Percentiles rank a stretch among this genome's conserved stretches.
Evolutionary conservation across 129 eudicot genomes (phyloP).

Genomic region (Ambrosia artemisiifolia): DNA sequence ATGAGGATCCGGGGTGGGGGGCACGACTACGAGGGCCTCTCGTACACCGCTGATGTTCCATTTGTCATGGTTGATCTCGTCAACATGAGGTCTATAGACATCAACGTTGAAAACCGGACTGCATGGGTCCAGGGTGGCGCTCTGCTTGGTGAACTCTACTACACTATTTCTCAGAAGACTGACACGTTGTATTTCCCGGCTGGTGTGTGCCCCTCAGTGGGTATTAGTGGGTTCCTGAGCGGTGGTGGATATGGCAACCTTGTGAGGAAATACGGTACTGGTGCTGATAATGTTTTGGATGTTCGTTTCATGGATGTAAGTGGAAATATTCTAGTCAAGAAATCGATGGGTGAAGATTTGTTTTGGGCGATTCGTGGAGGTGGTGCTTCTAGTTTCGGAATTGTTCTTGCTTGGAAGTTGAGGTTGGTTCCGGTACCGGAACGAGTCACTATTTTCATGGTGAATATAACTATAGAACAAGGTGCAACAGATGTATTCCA

Average conservation of each 20-base stretch:
- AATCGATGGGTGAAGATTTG: constrained; percentile 35
- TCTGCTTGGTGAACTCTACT: constrained; percentile 9
- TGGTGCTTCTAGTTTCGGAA: constrained; percentile 27
- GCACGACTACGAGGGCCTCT: constrained; percentile 1
- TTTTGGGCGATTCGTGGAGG: constrained; percentile 39
- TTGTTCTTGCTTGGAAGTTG: constrained; percentile 30
- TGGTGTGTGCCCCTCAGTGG: not conserved
- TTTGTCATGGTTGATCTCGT: constrained; percentile 17
- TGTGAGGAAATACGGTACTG: constrained; percentile 8
- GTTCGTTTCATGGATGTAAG: constrained; percentile 3
- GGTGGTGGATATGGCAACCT: constrained; percentile 15
- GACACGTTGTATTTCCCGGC: constrained; percentile 7
- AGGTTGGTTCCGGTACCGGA: constrained; percentile 27
- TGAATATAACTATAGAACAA: constrained; percentile 12
- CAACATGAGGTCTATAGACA: not conserved
- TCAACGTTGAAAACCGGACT: not conserved
- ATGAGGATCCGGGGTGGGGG: constrained; percentile 1
- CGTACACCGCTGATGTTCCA: not conserved
- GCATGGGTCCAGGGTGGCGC: constrained; percentile 14
- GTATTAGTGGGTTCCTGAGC: constrained; percentile 2
- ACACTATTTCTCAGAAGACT: not conserved
- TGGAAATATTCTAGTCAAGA: not conserved
- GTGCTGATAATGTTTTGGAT: constrained; percentile 9
- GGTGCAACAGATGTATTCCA: not conserved
- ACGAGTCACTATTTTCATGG: constrained; percentile 11